phyloP scores from a whole-genome alignment of 73 alveolate species.

The Tetrahymena borealis region DNA sequence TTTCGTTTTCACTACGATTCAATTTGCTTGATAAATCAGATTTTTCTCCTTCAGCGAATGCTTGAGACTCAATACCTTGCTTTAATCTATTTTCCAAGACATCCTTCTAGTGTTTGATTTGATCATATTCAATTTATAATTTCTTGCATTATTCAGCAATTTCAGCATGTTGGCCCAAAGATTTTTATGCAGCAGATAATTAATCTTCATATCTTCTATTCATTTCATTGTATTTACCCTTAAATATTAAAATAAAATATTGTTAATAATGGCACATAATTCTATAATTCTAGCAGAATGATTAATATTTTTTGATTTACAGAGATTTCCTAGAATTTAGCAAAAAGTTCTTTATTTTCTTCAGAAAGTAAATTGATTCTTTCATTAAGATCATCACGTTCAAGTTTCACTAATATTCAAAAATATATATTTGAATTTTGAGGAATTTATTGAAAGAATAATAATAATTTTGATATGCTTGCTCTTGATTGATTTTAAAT shows the following conservation, averaged over 20 bases:
- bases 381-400: conserved; percentile 2
- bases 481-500: neutral
- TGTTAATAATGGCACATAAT: too few relatives aligned
- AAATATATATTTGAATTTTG: neutral
- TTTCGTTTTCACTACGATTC: neutral
- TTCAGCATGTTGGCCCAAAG: neutral
- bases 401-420: neutral
- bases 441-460: neutral
- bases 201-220: neutral
- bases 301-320: too few relatives aligned
- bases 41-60: neutral
- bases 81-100: neutral
- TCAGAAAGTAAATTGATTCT: neutral
- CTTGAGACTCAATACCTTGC: neutral
- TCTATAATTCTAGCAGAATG: too few relatives aligned
- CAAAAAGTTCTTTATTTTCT: neutral
- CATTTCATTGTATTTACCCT: neutral
- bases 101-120: neutral
- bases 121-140: neutral
- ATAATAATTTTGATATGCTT: neutral
- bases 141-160: neutral
- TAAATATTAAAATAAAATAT: too few relatives aligned
- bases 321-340: neutral
- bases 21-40: neutral
- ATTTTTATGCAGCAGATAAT: neutral